These are phyloP conservation scores for Microstroma glucosiphilum DNA, from an alignment of 1,284 basidiomycete genomes.

Conservation along the genomic window DNA sequence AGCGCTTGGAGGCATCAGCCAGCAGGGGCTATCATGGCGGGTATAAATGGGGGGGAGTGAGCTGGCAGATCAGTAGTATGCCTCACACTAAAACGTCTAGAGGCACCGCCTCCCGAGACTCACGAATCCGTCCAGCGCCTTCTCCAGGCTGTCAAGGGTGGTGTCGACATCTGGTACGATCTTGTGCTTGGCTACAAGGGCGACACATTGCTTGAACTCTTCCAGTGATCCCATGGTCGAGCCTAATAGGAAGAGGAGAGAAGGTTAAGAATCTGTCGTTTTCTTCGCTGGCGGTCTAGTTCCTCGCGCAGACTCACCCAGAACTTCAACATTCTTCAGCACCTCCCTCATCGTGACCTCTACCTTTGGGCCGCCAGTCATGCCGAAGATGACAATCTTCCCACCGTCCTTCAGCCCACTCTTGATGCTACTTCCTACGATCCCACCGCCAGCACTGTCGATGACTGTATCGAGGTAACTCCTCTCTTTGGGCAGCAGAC, in stretches of 20 bases:
- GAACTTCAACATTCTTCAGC: slow-evolving; percentile 67
- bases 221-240: slow-evolving; percentile 75
- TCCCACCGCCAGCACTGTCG: slow-evolving; percentile 73
- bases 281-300: slow-evolving; percentile 6
- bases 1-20: slow-evolving; percentile 37
- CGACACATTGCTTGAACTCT: slow-evolving; percentile 67
- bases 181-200: slow-evolving; percentile 63
- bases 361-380: slow-evolving; percentile 62
- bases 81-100: no score
- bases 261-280: no score
- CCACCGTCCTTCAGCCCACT: slow-evolving; percentile 65
- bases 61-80: no score
- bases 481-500: slow-evolving; percentile 53
- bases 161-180: slow-evolving; percentile 71
- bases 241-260: slow-evolving; percentile 21
- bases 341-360: slow-evolving; percentile 73
- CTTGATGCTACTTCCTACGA: slow-evolving; percentile 60
- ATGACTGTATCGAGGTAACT: slow-evolving; percentile 64
- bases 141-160: slow-evolving; percentile 64
- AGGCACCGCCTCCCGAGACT: background rate
- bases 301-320: slow-evolving; percentile 57
- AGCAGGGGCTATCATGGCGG: slow-evolving; percentile 20
- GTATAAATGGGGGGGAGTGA: background rate
- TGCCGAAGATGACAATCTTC: slow-evolving; percentile 60
- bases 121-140: slow-evolving; percentile 64